These are phyloP conservation scores for Cercospora sp. DNA, from an alignment of 2,329 filamentous ascomycete species.

Conservation along the genomic window DNA sequence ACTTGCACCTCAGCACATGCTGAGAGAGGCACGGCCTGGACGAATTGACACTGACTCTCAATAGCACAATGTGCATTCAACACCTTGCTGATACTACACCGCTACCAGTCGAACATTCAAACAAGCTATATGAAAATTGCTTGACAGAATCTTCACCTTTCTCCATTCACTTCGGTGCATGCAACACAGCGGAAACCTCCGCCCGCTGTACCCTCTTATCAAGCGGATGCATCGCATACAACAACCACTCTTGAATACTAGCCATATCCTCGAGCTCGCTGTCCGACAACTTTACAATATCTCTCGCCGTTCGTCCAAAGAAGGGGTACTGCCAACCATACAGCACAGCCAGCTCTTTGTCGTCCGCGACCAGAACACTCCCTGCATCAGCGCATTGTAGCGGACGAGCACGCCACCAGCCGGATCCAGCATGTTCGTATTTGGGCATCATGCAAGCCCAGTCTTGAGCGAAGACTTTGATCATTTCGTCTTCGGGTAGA, in stretches of 20 bases:
- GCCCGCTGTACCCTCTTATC: neutral
- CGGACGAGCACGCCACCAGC: conserved; percentile 14
- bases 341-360: conserved; percentile 3
- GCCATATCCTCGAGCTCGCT: conserved; percentile 6
- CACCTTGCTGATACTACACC: neutral
- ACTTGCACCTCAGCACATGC: neutral
- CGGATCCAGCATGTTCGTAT: conserved; percentile 12
- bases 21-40: neutral
- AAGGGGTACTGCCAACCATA: conserved; percentile 8
- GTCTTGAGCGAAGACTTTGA: conserved; percentile 9
- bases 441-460: conserved; percentile 12
- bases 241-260: neutral
- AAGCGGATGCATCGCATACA: conserved; percentile 10
- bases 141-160: neutral
- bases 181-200: neutral
- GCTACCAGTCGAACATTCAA: neutral
- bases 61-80: neutral
- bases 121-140: neutral
- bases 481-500: conserved; percentile 4
- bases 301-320: neutral
- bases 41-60: neutral
- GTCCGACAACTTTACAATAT: neutral
- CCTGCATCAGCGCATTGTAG: conserved; percentile 15
- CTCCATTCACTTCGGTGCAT: neutral
- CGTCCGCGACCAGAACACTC: conserved; percentile 4